These are phyloP conservation scores for Syzygium aromaticum DNA, from an alignment of 345 rosid species.

Conservation along the genomic window DNA sequence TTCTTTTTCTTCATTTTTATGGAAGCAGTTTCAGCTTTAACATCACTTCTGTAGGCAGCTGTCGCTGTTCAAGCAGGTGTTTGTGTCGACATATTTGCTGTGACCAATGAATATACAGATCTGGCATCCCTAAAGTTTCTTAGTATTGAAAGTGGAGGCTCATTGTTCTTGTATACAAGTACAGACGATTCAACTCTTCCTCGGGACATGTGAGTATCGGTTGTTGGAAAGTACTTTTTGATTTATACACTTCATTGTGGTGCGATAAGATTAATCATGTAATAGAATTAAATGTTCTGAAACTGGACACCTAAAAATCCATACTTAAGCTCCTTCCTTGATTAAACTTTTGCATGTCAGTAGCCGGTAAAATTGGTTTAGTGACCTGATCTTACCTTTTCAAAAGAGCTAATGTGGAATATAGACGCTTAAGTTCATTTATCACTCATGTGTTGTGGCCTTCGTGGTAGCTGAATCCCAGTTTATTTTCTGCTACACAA, in stretches of 20 bases:
- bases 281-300: not conserved
- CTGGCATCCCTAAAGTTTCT: constrained; percentile 96
- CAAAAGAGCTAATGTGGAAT: not conserved
- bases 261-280: not conserved
- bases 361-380: not conserved
- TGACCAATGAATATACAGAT: constrained; percentile 97
- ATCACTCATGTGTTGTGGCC: not conserved
- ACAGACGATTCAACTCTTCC: constrained; percentile 98
- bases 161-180: constrained; percentile 71
- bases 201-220: constrained; percentile 88
- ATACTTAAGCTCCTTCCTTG: not conserved
- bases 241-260: not conserved
- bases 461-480: not conserved
- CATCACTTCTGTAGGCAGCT: constrained; percentile 66
- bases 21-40: constrained; percentile 17
- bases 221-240: not conserved
- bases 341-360: not conserved
- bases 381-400: not conserved
- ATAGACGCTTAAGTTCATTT: not conserved
- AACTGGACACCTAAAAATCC: not conserved
- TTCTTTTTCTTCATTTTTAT: not conserved
- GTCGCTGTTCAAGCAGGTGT: constrained; percentile 98
- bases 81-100: constrained; percentile 88
- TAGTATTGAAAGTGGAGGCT: constrained; percentile 98
- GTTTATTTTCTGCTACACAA: not conserved